Base-by-base conservation (phyloP, 2,329 filamentous ascomycete species). In the Penicillium rolfsii region DNA sequence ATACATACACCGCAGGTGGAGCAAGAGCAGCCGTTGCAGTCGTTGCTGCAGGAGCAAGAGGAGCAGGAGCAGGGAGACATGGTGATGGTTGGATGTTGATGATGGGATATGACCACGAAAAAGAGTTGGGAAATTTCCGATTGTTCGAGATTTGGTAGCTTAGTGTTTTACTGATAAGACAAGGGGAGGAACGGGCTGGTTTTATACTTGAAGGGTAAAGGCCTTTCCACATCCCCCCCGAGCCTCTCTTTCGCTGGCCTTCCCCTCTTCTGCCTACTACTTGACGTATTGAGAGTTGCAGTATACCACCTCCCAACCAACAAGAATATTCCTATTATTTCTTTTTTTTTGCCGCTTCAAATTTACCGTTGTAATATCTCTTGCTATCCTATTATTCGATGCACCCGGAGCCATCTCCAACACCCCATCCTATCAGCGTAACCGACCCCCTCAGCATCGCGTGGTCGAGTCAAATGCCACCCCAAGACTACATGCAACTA, bases 31-130 rank as follows among this genome's bases (percentile, higher is more conserved):
- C 70, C 71, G 66, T 71, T 73, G 75, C 77, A 79, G 58, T 73
- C 63, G 65, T 74, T 74, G 64, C 70, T 65, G 75, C 65, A 65
- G 43, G 59, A 60, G 64, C 76, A 78, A 74, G 73, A 74, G 74
- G 72, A 76, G 75, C 77, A 79, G 53, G 60, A 52, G 71, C 76
- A 79, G 71, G 76, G 76, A 74, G 69, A 70, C 76, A 78, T 79
- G 57, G 65, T 76, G 71, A 66, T 4, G 3, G 65, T 55, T 55
- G 58, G 59, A 59, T 52, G 59, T 43, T 59, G 50, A 55, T 63
- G 60, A 57, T 53, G 46, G 38, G 52, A 30, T 40, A 24, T 24
- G 59, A 63, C 60, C 61, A 55, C 64, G 58, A 58, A 59, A 64
- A 53, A 40, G 56, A 12, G 33, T 57, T 55, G 19, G 48, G n/a